Evolutionary conservation across 1,284 basidiomycete species (phyloP).

Genomic region (Schizophyllum amplum): DNA sequence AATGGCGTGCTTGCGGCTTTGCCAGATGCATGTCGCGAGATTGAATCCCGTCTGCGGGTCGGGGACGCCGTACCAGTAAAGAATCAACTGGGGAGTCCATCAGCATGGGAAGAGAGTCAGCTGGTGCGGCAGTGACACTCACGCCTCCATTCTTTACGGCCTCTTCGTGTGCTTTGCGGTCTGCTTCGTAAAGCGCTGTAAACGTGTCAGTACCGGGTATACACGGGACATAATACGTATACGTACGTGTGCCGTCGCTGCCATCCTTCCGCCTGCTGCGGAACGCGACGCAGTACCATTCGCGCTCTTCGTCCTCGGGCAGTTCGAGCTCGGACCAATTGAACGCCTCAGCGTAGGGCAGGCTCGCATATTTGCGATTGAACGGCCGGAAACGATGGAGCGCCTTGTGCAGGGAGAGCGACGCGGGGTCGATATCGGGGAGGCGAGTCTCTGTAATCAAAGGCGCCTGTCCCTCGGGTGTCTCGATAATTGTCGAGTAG

Average conservation of each 20-base stretch:
- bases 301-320: conserved; percentile 48
- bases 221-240: conserved; percentile 14
- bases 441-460: conserved; percentile 66
- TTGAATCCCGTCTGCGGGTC: conserved; percentile 69
- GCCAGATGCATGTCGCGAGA: conserved; percentile 94
- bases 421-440: conserved; percentile 76
- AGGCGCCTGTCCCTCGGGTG: conserved; percentile 25
- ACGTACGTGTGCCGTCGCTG: conserved; percentile 61
- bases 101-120: conserved; percentile 5
- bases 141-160: conserved; percentile 82
- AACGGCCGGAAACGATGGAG: conserved; percentile 70
- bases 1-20: conserved; percentile 74
- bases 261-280: conserved; percentile 68
- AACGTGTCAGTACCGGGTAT: conserved; percentile 4
- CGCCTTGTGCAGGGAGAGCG: conserved; percentile 78
- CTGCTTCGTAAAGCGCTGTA: conserved; percentile 77
- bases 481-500: conserved; percentile 15
- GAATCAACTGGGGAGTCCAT: conserved; percentile 42
- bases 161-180: conserved; percentile 83
- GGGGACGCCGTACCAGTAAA: conserved; percentile 92
- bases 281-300: conserved; percentile 90
- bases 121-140: conserved; percentile 18
- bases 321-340: conserved; percentile 77
- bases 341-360: conserved; percentile 69
- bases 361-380: conserved; percentile 52